Percentiles rank a stretch among this genome's conserved stretches.
Conservation (phyloP, 169 alveolate genomes). For the Plasmodium yoelii region DNA sequence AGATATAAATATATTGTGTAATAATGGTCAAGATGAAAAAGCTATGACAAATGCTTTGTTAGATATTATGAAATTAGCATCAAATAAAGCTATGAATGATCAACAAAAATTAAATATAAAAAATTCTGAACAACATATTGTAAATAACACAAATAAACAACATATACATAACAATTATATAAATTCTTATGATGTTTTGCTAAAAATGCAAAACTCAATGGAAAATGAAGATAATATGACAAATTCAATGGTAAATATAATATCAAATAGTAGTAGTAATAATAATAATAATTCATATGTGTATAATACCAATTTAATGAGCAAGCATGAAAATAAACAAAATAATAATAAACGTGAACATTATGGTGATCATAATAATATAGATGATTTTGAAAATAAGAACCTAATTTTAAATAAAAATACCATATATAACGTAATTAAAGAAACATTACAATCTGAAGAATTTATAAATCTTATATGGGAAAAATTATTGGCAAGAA, state of each 20-base stretch:
- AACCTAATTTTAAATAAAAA: constrained; percentile 22
- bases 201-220: constrained; percentile 26
- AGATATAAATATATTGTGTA: not conserved
- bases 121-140: not conserved
- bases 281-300: not conserved
- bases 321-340: constrained; percentile 3
- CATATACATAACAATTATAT: not conserved
- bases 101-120: not conserved
- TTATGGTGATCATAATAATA: not conserved
- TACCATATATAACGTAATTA: constrained; percentile 38
- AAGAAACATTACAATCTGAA: constrained; percentile 64
- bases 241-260: not conserved
- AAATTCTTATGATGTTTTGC: constrained; percentile 22
- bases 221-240: constrained; percentile 33
- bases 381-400: constrained; percentile 16
- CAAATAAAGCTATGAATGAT: not conserved
- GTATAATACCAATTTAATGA: not conserved
- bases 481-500: constrained; percentile 19
- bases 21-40: constrained; percentile 20
- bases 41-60: constrained; percentile 26
- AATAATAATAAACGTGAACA: not conserved
- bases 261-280: no score
- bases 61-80: constrained; percentile 35
- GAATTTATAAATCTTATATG: constrained; percentile 50
- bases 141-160: not conserved